phyloP scores from a whole-genome alignment of 495 filamentous ascomycete genomes.

The Tuber indicum region DNA sequence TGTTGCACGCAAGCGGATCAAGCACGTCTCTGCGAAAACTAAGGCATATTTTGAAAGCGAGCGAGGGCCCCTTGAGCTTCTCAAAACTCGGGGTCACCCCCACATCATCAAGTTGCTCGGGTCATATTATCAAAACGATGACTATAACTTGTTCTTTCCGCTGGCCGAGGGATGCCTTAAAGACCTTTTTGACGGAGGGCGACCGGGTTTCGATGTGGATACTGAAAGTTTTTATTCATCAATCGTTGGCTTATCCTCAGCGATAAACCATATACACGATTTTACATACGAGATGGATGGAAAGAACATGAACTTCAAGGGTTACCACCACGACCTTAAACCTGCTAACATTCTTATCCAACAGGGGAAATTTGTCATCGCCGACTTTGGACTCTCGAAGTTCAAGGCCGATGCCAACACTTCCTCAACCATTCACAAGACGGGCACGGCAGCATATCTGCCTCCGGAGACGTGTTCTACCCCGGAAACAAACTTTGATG shows the following conservation, averaged over 20 bases:
- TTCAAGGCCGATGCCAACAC: background rate
- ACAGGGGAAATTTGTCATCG: slow-evolving; percentile 18
- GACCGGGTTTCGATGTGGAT: background rate
- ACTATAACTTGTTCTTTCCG: slow-evolving; percentile 11
- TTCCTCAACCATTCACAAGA: background rate
- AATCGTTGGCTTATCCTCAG: slow-evolving; percentile 16
- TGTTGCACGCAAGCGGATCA: background rate
- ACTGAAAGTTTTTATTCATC: background rate
- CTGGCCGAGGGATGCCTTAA: slow-evolving; percentile 13
- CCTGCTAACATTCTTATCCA: slow-evolving; percentile 29
- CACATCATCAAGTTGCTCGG: slow-evolving; percentile 20
- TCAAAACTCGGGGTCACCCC: slow-evolving; percentile 7
- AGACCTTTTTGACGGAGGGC: slow-evolving; percentile 5
- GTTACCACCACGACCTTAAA: slow-evolving; percentile 35
- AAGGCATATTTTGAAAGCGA: slow-evolving; percentile 3
- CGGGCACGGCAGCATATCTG: slow-evolving; percentile 4
- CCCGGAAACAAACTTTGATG: background rate
- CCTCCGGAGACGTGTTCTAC: background rate
- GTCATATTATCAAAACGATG: background rate
- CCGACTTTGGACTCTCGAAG: slow-evolving; percentile 26
- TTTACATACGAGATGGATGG: background rate
- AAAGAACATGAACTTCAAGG: background rate
- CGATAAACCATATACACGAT: slow-evolving; percentile 17
- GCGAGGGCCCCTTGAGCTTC: background rate
- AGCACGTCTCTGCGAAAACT: background rate